phyloP scores from a whole-genome alignment of 176 grass and related monocot species.

The Canna indica region DNA sequence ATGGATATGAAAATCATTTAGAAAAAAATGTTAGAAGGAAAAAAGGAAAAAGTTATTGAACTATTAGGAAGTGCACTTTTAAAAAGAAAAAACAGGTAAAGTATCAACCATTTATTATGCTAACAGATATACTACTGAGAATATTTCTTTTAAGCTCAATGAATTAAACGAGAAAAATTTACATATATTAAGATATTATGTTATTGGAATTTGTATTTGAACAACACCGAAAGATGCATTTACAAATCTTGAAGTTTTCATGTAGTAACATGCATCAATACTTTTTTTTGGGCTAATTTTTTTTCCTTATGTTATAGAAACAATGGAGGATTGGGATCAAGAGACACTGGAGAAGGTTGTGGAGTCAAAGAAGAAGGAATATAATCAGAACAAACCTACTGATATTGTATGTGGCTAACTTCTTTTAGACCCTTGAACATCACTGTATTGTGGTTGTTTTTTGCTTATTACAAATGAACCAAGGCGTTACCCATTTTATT shows the following conservation, averaged over 20 bases:
- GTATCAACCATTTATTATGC: not conserved
- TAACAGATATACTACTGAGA: not conserved
- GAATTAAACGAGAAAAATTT: no score
- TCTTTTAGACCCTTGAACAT: not conserved
- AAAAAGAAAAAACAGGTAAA: not conserved
- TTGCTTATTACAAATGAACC: not conserved
- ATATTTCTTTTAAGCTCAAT: not conserved
- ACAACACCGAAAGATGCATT: not conserved
- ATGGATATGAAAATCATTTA: not conserved
- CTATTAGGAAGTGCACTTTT: not conserved
- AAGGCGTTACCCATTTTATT: not conserved
- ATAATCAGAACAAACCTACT: constrained; percentile 97
- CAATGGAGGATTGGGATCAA: constrained; percentile 99
- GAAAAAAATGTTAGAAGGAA: not conserved
- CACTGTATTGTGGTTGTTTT: not conserved
- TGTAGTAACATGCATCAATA: not conserved
- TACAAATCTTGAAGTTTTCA: not conserved
- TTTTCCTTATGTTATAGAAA: constrained; percentile 36
- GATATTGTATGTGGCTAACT: constrained; percentile 70
- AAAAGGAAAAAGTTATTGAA: not conserved
- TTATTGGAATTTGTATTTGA: no score
- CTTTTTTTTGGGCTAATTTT: constrained; percentile 1
- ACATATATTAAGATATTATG: no score
- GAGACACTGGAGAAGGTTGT: constrained; percentile 95
- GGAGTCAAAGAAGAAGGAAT: constrained; percentile 66